phyloP scores from a whole-genome alignment of 148 eudicot genomes.

The Dysphania ambrosioides region DNA sequence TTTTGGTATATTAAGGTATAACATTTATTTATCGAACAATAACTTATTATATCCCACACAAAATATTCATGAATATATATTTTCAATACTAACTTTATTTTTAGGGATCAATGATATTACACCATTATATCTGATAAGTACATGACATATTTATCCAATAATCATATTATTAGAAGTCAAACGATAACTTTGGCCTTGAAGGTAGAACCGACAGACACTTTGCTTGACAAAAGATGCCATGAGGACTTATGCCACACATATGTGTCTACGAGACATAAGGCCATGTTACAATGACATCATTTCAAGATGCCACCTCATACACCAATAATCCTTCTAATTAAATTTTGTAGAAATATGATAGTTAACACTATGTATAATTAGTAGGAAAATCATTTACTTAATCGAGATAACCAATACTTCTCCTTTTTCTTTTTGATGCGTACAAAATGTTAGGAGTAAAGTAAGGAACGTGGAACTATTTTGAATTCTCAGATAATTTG shows the following conservation, averaged over 20 bases:
- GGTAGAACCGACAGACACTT: no score
- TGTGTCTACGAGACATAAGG: not conserved
- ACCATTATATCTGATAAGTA: no score
- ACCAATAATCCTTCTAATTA: not conserved
- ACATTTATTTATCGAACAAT: no score
- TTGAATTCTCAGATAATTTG: not conserved
- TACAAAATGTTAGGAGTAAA: not conserved
- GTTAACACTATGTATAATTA: not conserved
- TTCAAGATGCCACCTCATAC: not conserved
- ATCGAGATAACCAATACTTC: constrained; percentile 2
- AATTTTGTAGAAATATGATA: not conserved
- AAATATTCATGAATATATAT: no score
- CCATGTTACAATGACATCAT: not conserved
- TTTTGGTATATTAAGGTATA: no score
- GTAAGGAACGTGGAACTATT: not conserved
- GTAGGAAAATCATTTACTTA: not conserved
- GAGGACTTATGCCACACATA: not conserved
- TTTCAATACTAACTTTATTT: no score
- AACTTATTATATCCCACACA: no score
- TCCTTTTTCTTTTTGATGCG: not conserved
- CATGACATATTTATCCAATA: no score
- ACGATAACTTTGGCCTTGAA: no score
- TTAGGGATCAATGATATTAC: no score
- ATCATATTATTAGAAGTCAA: no score
- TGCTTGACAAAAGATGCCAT: no score